Base-by-base conservation (phyloP, 257 asterid genomes). In the Voacanga thouarsii region DNA sequence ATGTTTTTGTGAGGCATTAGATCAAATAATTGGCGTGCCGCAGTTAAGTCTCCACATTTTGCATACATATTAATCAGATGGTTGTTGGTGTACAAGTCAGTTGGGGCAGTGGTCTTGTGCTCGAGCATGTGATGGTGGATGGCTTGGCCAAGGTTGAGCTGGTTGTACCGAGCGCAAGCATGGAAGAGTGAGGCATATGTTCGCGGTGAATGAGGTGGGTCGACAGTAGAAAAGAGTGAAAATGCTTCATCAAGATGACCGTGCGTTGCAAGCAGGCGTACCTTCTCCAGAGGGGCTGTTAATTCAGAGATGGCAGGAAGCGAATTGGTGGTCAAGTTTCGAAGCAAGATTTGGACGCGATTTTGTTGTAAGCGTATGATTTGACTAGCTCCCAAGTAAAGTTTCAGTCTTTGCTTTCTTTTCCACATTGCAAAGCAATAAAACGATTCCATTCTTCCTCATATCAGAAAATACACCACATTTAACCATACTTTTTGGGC, bases 1-100 rank as follows among this genome's bases (percentile, higher is more conserved):
- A 89, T 44, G 60, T 92, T 92, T 79, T 45, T 92, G 0, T 84
- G 81, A 53, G 87, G 87, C 96, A 92, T 91, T 84, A 88, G 74
- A 57, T 72, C 90, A 67, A 93, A 91, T 85, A 85, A 11, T 0
- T 85, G 89, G 81, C 73, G 88, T 30, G 97, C 98, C 37, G 61
- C 55, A 1, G 80, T 80, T 12, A 93, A 57, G 63, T 83, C 83
- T 28, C 97, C 94, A 37, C 90, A 88, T 80, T 90, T 91, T 0
- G 88, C 88, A 6, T 89, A 84, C 83, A 51, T 18, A 73, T 82
- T 87, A 70, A 91, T 80, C 57, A 84, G 82, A 66, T 89, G 83
- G 80, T 93, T 93, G 82, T 81, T 72, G 53, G 89, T 57, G 85
- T 69, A 78, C 74, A 86, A 82, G 82, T 86, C 85, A 41, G 77